Percentiles rank a stretch among this genome's conserved stretches.
Evolutionary conservation across 805 yeast species (phyloP).

Genomic region (Torulaspora gathmanii): DNA sequence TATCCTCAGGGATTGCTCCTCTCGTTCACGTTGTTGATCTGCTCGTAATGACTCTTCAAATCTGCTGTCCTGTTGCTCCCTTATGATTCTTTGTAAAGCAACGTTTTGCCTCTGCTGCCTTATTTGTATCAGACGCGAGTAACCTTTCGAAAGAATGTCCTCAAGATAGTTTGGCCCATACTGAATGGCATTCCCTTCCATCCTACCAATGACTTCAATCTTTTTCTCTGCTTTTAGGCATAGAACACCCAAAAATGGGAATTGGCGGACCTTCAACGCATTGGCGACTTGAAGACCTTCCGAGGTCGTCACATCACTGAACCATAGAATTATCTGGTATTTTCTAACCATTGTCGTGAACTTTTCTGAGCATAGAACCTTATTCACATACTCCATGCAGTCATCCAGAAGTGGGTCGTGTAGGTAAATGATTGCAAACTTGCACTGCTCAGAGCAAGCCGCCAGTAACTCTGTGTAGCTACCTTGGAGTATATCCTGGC

Average conservation of each 20-base stretch:
- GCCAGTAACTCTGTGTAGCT: conserved; percentile 78
- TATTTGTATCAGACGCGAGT: conserved; percentile 44
- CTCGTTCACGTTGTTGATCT: conserved; percentile 52
- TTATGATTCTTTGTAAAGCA: conserved; percentile 51
- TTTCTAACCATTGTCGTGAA: conserved; percentile 47
- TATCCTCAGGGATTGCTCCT: conserved; percentile 32
- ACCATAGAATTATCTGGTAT: conserved; percentile 69
- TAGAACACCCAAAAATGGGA: conserved; percentile 79
- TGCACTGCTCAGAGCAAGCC: conserved; percentile 61
- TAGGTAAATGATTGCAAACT: conserved; percentile 68
- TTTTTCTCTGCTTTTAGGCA: conserved; percentile 52
- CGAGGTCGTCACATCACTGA: conserved; percentile 73
- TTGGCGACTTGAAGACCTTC: conserved; percentile 83
- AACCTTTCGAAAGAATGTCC: conserved; percentile 24
- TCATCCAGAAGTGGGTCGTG: conserved; percentile 71
- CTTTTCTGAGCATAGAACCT: conserved; percentile 48
- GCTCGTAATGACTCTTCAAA: conserved; percentile 63
- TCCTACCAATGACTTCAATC: conserved; percentile 31
- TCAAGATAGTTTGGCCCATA: conserved; percentile 21
- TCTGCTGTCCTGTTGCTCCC: conserved; percentile 72
- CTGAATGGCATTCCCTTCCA: conserved; percentile 24
- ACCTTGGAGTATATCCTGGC: conserved; percentile 44
- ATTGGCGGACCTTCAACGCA: conserved; percentile 61
- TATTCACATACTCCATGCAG: conserved; percentile 47
- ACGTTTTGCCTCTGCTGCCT: conserved; percentile 60